Percentiles rank a stretch among this genome's conserved stretches.
These are phyloP conservation scores for Penicillium desertorum DNA, from an alignment of 495 filamentous ascomycete genomes.

Conservation along the genomic window DNA sequence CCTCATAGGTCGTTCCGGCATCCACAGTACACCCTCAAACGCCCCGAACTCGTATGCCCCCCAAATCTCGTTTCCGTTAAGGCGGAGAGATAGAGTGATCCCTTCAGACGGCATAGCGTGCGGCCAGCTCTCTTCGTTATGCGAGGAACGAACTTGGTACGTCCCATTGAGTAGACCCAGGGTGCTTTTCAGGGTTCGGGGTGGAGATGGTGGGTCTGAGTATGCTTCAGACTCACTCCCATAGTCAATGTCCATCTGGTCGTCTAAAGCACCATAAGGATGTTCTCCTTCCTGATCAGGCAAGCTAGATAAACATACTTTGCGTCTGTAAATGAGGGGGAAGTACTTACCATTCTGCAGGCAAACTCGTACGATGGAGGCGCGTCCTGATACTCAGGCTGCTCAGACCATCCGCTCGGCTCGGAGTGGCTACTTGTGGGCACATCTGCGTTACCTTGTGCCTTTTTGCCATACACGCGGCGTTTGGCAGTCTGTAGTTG, in stretches of 20 bases:
- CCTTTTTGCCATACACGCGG: neutral
- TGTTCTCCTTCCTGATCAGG: neutral
- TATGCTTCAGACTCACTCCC: neutral
- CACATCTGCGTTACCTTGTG: neutral
- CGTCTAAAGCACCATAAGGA: neutral
- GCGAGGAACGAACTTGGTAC: neutral
- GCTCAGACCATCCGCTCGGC: neutral
- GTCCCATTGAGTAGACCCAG: neutral
- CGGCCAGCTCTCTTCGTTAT: neutral
- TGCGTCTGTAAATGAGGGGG: neutral
- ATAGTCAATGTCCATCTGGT: neutral
- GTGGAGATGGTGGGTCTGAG: neutral
- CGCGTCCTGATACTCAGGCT: neutral
- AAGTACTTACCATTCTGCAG: neutral
- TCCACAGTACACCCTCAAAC: neutral
- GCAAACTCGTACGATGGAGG: slow-evolving; percentile 1
- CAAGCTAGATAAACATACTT: neutral
- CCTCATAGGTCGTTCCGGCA: neutral
- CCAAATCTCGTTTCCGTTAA: neutral
- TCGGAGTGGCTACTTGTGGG: neutral
- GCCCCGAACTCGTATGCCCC: neutral
- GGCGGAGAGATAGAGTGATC: neutral
- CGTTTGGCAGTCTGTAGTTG: neutral
- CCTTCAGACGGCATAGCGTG: neutral
- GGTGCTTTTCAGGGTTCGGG: neutral